Base-by-base conservation (phyloP, 2,329 filamentous ascomycete genomes). In the Fusarium aywerte region DNA sequence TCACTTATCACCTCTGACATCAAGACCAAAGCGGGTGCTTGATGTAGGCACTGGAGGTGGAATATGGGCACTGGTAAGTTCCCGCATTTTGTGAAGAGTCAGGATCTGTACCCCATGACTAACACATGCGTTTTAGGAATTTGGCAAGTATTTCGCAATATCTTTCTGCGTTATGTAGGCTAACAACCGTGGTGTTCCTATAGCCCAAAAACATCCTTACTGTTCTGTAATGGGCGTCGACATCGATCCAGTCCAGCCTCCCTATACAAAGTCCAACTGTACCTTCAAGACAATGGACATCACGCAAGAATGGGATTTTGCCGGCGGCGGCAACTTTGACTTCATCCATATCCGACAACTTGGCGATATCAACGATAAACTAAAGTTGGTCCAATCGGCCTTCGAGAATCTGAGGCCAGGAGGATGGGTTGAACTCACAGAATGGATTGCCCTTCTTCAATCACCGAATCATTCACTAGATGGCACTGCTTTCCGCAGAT, bases 341-440 rank as follows among this genome's bases (percentile, higher is more conserved):
- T 58, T 70, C 3, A 70, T 70, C 7, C 68, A 70, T 7, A 25
- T 70, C 2, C 61, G 68, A 48, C 65, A 68, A 36, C 29, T 70
- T 1, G 68, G 68, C 43, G 68, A 70, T 11, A 53, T 69, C 3
- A 52, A 47, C 4, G 67, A 70, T 9, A 70, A 70, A 2, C 44
- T 42, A 20, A 62, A 56, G 23, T 12, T 71, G 3, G 15, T 68
- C 12, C 63, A 71, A 33, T 52, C 67, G 7, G 29, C 52, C 20
- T 72, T 55, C 16, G 60, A 71, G 21, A 66, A 70, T 21, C 47
- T 71, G 16, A 68, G 61, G 16, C 69, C 69, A 12, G 69, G 69
- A 59, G 69, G 69, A 59, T 71, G 69, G 69, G 69, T 68, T 18
- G 69, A 71, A 23, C 40, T 71, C 4, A 71, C 69, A 12, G 69